Evolutionary conservation across 2,329 filamentous ascomycete genomes (phyloP), one percentile per base, ranked within the genome.

Genomic region (Penicillium sp.): DNA sequence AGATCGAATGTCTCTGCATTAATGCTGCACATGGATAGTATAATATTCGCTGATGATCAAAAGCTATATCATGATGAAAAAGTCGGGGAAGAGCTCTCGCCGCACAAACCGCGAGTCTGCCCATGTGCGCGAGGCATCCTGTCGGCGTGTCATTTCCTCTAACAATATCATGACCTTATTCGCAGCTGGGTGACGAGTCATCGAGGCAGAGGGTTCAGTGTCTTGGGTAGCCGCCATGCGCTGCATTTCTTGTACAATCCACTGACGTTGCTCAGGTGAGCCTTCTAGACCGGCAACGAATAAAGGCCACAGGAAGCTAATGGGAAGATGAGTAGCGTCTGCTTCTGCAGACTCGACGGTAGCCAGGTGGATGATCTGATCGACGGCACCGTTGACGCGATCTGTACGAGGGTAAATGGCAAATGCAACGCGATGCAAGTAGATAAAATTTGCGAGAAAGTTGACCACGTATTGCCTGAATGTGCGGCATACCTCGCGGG

Each of bases 371-470:
- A 71, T 68, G 36, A 71, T 71, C 47, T 69, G 61, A 38, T 69
- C 63, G 4, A 71, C 69, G 8, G 69, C 69, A 4, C 67, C 63
- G 31, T 69, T 66, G 41, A 71, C 69, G 1, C 67, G 64, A 43
- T 71, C 69, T 9, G 69, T 71, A 6, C 69, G 67, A 2, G 69
- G 69, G 34, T 71, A 71, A 13, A 71, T 71, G 15, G 67, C 68
- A 47, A 71, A 71, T 6, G 69, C 69, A 7, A 71, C 69, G 1
- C 69, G 67, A 47, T 71, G 69, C 24, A 71, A 56, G 46, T 71
- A 71, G 18, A 71, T 69, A 16, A 71, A 71, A 10, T 64, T 68
- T 10, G 69, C 66, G 6, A 71, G 60, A 42, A 71, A 71, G 36
- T 67, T 70, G 42, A 67, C 69, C 3, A 70, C 52, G 42, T 71